phyloP scores from a whole-genome alignment of 2,329 filamentous ascomycete genomes.

The Blastomyces parvus region DNA sequence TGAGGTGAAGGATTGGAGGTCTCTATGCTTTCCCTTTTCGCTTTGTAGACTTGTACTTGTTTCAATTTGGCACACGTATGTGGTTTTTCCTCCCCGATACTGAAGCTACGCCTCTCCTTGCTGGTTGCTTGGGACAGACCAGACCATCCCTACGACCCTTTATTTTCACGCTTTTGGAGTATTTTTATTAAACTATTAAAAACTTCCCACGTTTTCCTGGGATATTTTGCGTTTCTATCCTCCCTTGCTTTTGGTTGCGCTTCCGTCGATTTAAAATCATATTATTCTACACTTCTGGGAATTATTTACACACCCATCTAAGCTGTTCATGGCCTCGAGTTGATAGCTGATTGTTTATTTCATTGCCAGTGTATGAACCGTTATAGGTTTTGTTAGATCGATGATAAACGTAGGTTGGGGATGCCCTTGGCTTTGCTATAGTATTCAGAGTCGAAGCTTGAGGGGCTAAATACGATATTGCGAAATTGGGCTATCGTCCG shows the following conservation, averaged over 20 bases:
- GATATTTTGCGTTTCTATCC: background rate
- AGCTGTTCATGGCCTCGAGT: background rate
- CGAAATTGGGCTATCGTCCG: background rate
- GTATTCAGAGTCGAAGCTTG: background rate
- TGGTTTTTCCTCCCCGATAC: background rate
- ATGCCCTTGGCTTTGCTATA: background rate
- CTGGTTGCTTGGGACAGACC: background rate
- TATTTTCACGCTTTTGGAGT: background rate
- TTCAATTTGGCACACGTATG: background rate
- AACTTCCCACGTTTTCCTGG: background rate
- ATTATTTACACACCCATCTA: background rate
- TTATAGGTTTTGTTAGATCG: background rate
- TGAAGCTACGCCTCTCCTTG: background rate
- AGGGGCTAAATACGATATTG: background rate
- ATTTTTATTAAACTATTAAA: background rate
- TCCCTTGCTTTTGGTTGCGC: background rate
- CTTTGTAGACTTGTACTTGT: background rate
- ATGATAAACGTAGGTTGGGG: background rate
- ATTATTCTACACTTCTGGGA: background rate
- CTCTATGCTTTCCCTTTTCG: background rate
- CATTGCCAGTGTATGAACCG: background rate
- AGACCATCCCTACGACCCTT: background rate
- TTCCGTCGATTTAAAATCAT: background rate
- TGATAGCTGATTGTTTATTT: background rate
- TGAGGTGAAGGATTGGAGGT: background rate